Percentiles rank a stretch among this genome's conserved stretches.
phyloP scores from a whole-genome alignment of 352 stramenopile genomes.

The Phytophthora niederhauseri region DNA sequence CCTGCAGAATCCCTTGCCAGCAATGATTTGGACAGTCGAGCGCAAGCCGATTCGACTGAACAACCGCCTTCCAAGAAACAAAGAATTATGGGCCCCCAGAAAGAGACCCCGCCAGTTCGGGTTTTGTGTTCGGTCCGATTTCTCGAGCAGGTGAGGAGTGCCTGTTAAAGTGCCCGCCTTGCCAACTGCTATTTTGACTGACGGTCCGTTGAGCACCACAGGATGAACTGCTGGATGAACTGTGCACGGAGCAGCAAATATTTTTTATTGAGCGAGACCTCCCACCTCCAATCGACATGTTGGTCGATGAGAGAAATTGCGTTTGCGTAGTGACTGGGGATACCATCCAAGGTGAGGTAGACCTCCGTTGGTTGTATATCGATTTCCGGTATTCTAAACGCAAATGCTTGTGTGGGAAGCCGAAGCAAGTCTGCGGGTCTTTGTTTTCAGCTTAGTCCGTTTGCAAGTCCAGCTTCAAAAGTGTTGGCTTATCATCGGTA shows the following conservation, averaged over 20 bases:
- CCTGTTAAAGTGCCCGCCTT: background rate
- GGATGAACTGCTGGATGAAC: constrained; percentile 68
- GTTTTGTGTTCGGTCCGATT: constrained; percentile 50
- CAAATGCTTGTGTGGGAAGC: constrained; percentile 27
- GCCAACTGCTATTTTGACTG: constrained; percentile 2
- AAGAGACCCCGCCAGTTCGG: constrained; percentile 36
- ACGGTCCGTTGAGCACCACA: constrained; percentile 21
- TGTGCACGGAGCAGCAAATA: constrained; percentile 60
- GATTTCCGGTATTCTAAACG: background rate
- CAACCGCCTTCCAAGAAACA: constrained; percentile 29
- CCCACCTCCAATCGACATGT: constrained; percentile 51
- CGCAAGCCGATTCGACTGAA: constrained; percentile 12
- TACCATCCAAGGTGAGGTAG: constrained; percentile 48
- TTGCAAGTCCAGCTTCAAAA: constrained; percentile 64
- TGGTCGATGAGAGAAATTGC: constrained; percentile 74
- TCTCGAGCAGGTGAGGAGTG: constrained; percentile 40
- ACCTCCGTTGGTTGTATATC: background rate
- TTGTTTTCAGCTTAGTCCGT: constrained; percentile 66
- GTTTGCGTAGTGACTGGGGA: constrained; percentile 46
- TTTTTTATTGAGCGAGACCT: constrained; percentile 70
- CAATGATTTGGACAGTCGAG: background rate
- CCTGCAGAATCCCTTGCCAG: background rate
- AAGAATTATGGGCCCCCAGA: constrained; percentile 23
- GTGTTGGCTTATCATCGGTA: constrained; percentile 74
- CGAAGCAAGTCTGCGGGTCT: constrained; percentile 45